Evolutionary conservation across 805 yeast species (phyloP).

Genomic region (Brettanomyces naardenensis): DNA sequence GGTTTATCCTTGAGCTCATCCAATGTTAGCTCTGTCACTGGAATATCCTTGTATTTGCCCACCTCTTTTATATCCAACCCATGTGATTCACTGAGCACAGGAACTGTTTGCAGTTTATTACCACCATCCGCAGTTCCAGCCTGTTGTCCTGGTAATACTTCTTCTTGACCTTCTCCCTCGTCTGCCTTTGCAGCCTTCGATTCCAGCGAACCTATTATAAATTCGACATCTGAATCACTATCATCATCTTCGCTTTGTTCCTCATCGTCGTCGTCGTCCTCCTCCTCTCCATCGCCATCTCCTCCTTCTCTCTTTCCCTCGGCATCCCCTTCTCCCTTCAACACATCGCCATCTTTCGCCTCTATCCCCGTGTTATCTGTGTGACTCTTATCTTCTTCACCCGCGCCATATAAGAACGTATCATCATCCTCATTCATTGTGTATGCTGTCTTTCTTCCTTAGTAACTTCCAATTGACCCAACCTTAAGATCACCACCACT

Average conservation of each 20-base stretch:
- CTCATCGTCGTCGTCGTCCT: conserved; percentile 24
- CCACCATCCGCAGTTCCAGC: conserved; percentile 11
- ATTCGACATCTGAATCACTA: conserved; percentile 62
- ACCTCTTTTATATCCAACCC: conserved; percentile 63
- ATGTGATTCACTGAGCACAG: conserved; percentile 28
- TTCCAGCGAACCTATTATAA: conserved; percentile 50
- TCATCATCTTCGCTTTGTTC: conserved; percentile 20
- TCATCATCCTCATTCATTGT: conserved; percentile 59
- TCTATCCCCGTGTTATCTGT: conserved; percentile 13
- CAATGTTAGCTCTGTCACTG: conserved; percentile 72
- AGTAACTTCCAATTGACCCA: not conserved
- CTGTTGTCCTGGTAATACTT: not conserved
- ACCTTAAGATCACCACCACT: no score
- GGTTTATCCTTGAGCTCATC: conserved; percentile 89
- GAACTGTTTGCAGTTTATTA: conserved; percentile 22
- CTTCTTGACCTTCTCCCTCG: conserved; percentile 4
- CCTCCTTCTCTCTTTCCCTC: conserved; percentile 16
- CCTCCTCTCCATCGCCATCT: conserved; percentile 9
- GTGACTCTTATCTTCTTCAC: conserved; percentile 24
- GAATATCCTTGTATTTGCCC: conserved; percentile 71
- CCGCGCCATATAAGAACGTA: conserved; percentile 59
- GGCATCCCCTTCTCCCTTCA: conserved; percentile 17
- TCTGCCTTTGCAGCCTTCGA: conserved; percentile 9
- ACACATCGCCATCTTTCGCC: conserved; percentile 12
- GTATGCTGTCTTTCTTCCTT: not conserved